Evolutionary conservation across 2,329 filamentous ascomycete species (phyloP).

Genomic region (Coniella vitis): DNA sequence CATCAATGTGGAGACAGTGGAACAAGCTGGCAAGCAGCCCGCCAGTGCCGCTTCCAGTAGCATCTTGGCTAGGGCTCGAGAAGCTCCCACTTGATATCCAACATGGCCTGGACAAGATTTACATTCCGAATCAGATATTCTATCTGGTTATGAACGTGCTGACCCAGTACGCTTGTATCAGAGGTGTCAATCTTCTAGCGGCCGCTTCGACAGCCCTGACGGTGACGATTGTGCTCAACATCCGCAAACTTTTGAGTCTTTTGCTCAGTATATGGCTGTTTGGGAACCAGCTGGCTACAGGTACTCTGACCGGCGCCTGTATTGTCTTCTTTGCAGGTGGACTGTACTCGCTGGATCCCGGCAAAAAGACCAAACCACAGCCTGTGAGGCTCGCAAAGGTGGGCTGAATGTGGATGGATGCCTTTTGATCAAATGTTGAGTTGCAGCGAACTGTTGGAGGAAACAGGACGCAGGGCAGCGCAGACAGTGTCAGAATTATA

Average conservation of each 20-base stretch:
- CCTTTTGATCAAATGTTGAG: neutral
- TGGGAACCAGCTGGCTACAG: slow-evolving; percentile 70
- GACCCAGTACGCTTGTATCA: slow-evolving; percentile 92
- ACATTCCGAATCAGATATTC: slow-evolving; percentile 61
- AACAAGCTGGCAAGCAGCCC: slow-evolving; percentile 54
- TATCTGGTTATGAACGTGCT: slow-evolving; percentile 71
- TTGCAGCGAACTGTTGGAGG: neutral
- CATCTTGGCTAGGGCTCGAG: slow-evolving; percentile 25
- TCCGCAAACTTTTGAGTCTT: slow-evolving; percentile 87
- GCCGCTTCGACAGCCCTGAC: slow-evolving; percentile 85
- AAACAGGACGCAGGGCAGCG: no score
- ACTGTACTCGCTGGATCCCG: slow-evolving; percentile 73
- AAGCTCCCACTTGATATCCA: slow-evolving; percentile 32
- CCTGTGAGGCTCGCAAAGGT: slow-evolving; percentile 22
- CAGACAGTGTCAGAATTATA: no score
- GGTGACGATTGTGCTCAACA: slow-evolving; percentile 92
- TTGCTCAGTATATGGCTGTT: slow-evolving; percentile 91
- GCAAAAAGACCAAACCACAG: slow-evolving; percentile 29
- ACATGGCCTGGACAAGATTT: slow-evolving; percentile 30
- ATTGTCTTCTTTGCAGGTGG: slow-evolving; percentile 90
- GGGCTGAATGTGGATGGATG: slow-evolving; percentile 16
- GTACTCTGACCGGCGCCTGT: slow-evolving; percentile 73
- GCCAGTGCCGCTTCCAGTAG: slow-evolving; percentile 44
- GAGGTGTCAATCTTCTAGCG: slow-evolving; percentile 89
- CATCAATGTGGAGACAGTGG: slow-evolving; percentile 59